Conservation (phyloP, 2,329 filamentous ascomycete species). For the Macroventuria anomochaeta region DNA sequence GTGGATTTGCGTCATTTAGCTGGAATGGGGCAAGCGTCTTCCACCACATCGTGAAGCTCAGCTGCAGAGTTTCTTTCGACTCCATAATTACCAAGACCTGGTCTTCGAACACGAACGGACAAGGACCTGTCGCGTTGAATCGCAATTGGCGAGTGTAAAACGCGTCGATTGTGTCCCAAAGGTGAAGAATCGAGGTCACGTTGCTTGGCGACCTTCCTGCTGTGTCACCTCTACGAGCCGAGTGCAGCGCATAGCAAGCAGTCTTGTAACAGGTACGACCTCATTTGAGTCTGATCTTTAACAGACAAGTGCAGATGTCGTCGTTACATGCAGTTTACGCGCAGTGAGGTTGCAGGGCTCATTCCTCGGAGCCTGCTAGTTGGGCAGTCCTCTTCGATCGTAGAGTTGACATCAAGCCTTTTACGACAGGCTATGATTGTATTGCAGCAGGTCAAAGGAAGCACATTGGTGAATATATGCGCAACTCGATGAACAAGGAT, state of each 20-base stretch:
- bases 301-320: not conserved
- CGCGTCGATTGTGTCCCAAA: not conserved
- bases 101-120: too few relatives aligned
- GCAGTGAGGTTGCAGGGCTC: not conserved
- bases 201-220: not conserved
- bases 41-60: conserved; percentile 2
- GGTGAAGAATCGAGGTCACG: not conserved
- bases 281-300: not conserved
- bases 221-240: not conserved
- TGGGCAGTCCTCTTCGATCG: too few relatives aligned
- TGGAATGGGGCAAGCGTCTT: conserved; percentile 10
- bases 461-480: too few relatives aligned
- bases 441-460: too few relatives aligned
- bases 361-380: too few relatives aligned
- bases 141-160: not conserved
- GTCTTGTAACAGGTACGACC: not conserved
- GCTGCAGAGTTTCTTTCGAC: not conserved
- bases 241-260: not conserved
- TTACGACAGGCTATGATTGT: too few relatives aligned
- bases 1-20: conserved; percentile 17
- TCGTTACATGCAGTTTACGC: not conserved
- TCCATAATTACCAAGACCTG: not conserved
- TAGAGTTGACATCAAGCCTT: too few relatives aligned
- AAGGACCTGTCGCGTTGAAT: not conserved
- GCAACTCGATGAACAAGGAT: too few relatives aligned